Evolutionary conservation across 1,284 basidiomycete species (phyloP).

Genomic region (Thecaphora thlaspeos): DNA sequence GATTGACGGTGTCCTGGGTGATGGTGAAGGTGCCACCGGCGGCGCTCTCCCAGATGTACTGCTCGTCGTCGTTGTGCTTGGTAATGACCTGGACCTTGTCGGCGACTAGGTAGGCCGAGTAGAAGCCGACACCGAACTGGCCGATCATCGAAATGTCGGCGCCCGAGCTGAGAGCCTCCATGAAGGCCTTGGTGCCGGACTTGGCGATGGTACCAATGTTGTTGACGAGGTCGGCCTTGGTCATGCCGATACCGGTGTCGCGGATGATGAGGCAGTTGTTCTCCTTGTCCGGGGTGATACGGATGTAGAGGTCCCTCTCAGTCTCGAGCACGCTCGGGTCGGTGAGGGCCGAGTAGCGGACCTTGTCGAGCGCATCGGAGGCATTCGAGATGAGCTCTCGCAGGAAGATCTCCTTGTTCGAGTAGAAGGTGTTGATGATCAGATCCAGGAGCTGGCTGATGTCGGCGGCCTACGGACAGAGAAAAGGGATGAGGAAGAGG

Average conservation of each 20-base stretch:
- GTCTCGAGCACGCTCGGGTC: conserved; percentile 55
- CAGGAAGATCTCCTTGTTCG: conserved; percentile 57
- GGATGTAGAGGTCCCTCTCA: conserved; percentile 57
- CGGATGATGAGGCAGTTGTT: conserved; percentile 88
- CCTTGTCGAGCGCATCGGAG: conserved; percentile 58
- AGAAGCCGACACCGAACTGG: conserved; percentile 99
- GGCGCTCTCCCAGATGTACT: conserved; percentile 99
- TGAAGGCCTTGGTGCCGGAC: conserved; percentile 92
- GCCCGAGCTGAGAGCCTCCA: conserved; percentile 85
- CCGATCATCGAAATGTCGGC: conserved; percentile 65
- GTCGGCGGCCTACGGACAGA: conserved; percentile 39
- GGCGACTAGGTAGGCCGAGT: conserved; percentile 98
- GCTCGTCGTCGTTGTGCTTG: conserved; percentile 99
- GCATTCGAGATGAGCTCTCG: conserved; percentile 58
- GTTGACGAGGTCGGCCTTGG: conserved; percentile 68
- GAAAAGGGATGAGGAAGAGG: background rate
- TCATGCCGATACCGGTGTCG: conserved; percentile 90
- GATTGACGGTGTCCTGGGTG: conserved; percentile 85
- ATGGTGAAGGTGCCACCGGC: conserved; percentile 99
- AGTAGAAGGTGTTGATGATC: conserved; percentile 59
- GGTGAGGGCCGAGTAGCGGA: conserved; percentile 56
- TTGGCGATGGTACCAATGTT: conserved; percentile 99
- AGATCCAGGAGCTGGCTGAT: conserved; percentile 57
- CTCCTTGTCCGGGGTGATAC: conserved; percentile 74
- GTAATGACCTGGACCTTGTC: conserved; percentile 97